Evolutionary conservation across 2,329 filamentous ascomycete species (phyloP), one percentile per base, ranked within the genome.

Genomic region (Fusarium brevicatenulatum): DNA sequence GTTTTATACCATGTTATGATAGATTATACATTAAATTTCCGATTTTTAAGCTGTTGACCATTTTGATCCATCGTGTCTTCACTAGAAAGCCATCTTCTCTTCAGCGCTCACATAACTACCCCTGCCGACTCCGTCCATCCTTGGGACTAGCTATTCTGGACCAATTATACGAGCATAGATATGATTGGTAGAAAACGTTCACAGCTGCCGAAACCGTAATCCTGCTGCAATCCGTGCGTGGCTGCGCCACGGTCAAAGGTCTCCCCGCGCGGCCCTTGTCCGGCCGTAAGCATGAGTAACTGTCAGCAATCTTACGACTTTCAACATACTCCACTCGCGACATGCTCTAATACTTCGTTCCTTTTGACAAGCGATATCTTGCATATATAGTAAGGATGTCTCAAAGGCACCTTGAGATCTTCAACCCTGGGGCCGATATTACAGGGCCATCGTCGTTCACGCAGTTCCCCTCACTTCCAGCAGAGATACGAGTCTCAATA

Each of bases 381-480:
- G 4, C n/a, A 8, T 7, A n/a, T 12, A 16, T 28, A 4, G 2
- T 28, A 12, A 7, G n/a, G 40, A 54, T 54, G 23, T n/a, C 28
- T 36, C 30, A n/a, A 3, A 30, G 18, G 4, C 57, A 23, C 19
- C 16, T 19, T 5, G 18, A 55, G 4, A 34, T 55, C 8, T 28
- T 34, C 5, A 36, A 19, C 3, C 25, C 10, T 2, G 4, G 0
- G 18, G 2, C 23, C 2, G 21, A n/a, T 3, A 4, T 21, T 25
- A 13, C 2, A n/a, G 13, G 50, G 7, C 23, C 7, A 15, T 28
- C 47, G 4, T 34, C n/a, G 1, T 60, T 60, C 28, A 9, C 18
- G 0, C 13, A 10, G 7, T 60, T 60, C 28, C 15, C 47, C 8
- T 25, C 11, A 34, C 46, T 60, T 13, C 47, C 57, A 13, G 8